Conservation (phyloP, 1,284 basidiomycete genomes). For the Boletus semigastroideus region DNA sequence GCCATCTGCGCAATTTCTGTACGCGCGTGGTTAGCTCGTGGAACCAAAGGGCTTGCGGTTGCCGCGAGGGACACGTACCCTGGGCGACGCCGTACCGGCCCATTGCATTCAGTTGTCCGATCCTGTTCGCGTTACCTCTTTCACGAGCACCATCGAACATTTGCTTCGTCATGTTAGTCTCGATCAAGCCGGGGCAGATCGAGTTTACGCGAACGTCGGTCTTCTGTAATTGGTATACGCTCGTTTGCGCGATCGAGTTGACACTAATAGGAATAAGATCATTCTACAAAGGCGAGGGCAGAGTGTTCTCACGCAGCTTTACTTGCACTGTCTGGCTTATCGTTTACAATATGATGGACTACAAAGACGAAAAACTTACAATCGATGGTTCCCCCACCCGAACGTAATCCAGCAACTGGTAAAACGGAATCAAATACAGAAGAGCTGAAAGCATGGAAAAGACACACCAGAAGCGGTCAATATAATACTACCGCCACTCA, state of each 20-base stretch:
- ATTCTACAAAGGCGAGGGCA: background rate
- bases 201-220: constrained; percentile 88
- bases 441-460: background rate
- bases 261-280: constrained; percentile 48
- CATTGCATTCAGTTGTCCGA: constrained; percentile 86
- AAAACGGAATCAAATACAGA: constrained; percentile 5
- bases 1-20: constrained; percentile 82
- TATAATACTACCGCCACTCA: constrained; percentile 81
- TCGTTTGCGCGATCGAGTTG: constrained; percentile 82
- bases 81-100: constrained; percentile 77
- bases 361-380: constrained; percentile 50
- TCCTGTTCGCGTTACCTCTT: constrained; percentile 69
- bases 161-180: constrained; percentile 81
- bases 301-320: constrained; percentile 75
- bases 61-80: constrained; percentile 44
- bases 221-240: constrained; percentile 77
- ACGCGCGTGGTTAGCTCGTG: constrained; percentile 22
- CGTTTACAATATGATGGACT: constrained; percentile 11
- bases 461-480: constrained; percentile 81
- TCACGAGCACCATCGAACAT: constrained; percentile 78
- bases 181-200: constrained; percentile 89
- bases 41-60: constrained; percentile 5
- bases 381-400: constrained; percentile 83
- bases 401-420: constrained; percentile 79
- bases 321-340: constrained; percentile 73